A percentile compares a stretch with the other conserved stretches of the same genome.
phyloP scores from a whole-genome alignment of 2,329 filamentous ascomycete species.

The Stagonosporopsis chrysanthemi region DNA sequence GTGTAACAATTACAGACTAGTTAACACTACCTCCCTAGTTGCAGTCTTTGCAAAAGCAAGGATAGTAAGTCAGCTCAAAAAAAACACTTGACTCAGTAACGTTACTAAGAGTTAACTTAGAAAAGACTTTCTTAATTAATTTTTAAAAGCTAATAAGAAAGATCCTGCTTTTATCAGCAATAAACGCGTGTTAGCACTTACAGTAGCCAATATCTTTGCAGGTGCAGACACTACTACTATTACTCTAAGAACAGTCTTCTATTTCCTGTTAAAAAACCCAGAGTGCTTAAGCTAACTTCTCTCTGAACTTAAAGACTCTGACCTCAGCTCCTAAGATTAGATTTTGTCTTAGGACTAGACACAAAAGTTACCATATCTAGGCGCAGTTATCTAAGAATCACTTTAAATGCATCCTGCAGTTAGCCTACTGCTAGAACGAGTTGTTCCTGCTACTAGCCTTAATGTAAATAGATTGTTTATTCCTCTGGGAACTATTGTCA shows the following conservation, averaged over 20 bases:
- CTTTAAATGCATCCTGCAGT: constrained; percentile 54
- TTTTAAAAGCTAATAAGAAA: background rate
- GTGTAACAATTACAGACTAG: background rate
- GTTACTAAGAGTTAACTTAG: background rate
- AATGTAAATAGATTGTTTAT: background rate
- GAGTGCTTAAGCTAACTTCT: background rate
- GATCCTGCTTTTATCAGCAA: background rate
- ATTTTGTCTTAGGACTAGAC: background rate
- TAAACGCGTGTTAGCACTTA: background rate
- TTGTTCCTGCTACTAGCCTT: constrained; percentile 47
- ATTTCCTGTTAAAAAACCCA: background rate
- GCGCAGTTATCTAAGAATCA: constrained; percentile 54
- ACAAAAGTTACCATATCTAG: constrained; percentile 44
- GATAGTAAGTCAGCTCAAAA: background rate
- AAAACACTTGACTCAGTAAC: too few species aligned
- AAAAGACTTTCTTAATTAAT: background rate
- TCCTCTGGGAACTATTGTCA: background rate
- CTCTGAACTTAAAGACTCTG: background rate
- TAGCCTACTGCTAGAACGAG: constrained; percentile 48
- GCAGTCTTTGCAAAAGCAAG: background rate
- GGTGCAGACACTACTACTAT: background rate
- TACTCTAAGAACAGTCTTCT: background rate
- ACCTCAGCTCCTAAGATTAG: background rate
- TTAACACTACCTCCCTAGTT: background rate
- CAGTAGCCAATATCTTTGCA: background rate